Evolutionary conservation across 2,329 filamentous ascomycete genomes (phyloP), one percentile per base, ranked within the genome.

Genomic region (Microcyclospora pomicola): DNA sequence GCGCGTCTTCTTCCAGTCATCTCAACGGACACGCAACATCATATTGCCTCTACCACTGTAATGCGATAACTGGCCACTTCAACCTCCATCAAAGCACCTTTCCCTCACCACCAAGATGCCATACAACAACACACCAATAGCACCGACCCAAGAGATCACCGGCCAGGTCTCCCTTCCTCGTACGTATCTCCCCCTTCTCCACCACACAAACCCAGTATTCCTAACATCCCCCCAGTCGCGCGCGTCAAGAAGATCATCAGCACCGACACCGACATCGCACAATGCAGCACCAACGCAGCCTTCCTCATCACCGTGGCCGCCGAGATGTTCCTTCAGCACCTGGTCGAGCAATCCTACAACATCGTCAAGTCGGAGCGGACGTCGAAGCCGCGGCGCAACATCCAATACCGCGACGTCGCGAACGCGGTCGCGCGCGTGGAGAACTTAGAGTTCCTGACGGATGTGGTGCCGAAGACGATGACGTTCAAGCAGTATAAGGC

Each of bases 221-320:
- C 48, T 55, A 35, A 49, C 46, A 39, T n/a, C 35, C 19, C 10
- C 11, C 13, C 52, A 96, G 91, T 96, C 39, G 83, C 91, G 13
- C 77, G 91, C 52, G 84, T 98, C 42, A 95, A 95, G 65, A 94
- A 93, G 65, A 94, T 98, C 57, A 84, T 98, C 43, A 73, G 77
- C 35, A 73, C 85, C 41, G 91, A 98, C 60, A 77, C 83, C 32
- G 88, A 95, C 45, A 82, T 94, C 44, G 70, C 68, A 45, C 75
- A 82, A 56, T 93, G 85, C 60, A 93, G 87, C 34, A 93, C 87
- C 60, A 93, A 93, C 55, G 88, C 88, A 38, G 82, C 87, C 14
- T 96, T 96, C 59, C 78, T 88, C 40, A 92, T 96, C 52, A 87
- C 88, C 1, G 72, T 94, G 42, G 91, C 91, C 15, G 87, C 91